phyloP scores from a whole-genome alignment of 441 rosid genomes.

The Adansonia madagascariensis region DNA sequence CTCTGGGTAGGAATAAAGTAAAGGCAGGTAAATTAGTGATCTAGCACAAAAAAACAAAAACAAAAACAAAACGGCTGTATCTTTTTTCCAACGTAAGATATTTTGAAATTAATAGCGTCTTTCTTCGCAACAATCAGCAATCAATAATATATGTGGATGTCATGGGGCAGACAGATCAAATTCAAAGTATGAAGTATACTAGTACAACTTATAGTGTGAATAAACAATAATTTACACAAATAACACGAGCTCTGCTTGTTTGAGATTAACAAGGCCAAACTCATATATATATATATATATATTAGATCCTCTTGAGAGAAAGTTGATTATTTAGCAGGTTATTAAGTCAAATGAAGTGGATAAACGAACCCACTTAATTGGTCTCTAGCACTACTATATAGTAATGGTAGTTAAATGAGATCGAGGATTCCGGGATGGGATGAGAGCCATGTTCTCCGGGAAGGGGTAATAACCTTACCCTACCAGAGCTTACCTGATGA shows the following conservation, averaged over 20 bases:
- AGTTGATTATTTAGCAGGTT: not conserved
- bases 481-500: not conserved
- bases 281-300: not conserved
- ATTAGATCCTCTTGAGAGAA: not conserved
- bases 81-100: too few species aligned
- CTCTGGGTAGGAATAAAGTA: too few species aligned
- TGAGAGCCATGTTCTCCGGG: not conserved
- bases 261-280: not conserved
- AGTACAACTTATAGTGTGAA: too few species aligned
- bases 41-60: too few species aligned
- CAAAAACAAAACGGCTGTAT: too few species aligned
- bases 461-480: not conserved
- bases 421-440: not conserved
- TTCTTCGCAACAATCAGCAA: too few species aligned
- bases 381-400: too few species aligned
- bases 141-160: too few species aligned
- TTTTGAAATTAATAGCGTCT: too few species aligned
- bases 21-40: too few species aligned
- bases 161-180: too few species aligned
- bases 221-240: not conserved
- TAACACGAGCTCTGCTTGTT: not conserved
- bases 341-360: not conserved
- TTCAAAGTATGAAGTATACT: too few species aligned
- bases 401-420: not conserved
- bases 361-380: not conserved